Conservation (phyloP, 257 asterid genomes). For the Echium plantagineum region DNA sequence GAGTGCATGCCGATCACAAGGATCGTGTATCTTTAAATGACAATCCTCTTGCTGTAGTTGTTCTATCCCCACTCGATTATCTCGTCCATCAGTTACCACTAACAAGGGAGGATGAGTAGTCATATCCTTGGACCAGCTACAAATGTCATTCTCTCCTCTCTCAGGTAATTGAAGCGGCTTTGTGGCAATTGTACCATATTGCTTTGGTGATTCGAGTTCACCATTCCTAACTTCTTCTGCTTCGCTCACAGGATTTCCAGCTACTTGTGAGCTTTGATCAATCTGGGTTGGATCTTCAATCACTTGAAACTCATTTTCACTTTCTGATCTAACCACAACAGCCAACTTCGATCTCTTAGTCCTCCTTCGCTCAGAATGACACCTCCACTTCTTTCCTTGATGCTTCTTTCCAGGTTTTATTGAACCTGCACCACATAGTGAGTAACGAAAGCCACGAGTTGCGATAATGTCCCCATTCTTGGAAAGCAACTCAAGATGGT, state of each 20-base stretch:
- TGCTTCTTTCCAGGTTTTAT: slow-evolving; percentile 15
- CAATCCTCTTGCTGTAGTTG: slow-evolving; percentile 2
- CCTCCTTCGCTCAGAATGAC: slow-evolving; percentile 21
- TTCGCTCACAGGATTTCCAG: slow-evolving; percentile 6
- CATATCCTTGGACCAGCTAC: not conserved
- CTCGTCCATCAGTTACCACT: not conserved
- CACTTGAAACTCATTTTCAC: too few species aligned
- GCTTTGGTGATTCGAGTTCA: not conserved
- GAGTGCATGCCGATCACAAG: not conserved
- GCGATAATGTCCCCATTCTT: slow-evolving; percentile 23
- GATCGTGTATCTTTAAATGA: not conserved
- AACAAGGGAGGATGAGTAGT: not conserved
- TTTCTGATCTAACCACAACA: too few species aligned
- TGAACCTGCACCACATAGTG: slow-evolving; percentile 15
- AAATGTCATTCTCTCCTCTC: slow-evolving; percentile 2
- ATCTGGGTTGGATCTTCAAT: too few species aligned
- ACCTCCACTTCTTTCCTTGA: slow-evolving; percentile 16
- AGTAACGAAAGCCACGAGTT: slow-evolving; percentile 21
- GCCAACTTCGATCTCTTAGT: too few species aligned
- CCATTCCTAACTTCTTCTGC: not conserved
- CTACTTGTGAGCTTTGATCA: slow-evolving; percentile 1
- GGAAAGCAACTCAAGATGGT: slow-evolving; percentile 34
- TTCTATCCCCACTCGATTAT: not conserved
- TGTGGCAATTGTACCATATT: not conserved
- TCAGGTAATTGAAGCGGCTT: slow-evolving; percentile 3